These are phyloP conservation scores for Metschnikowia colocasiae DNA, from an alignment of 805 yeast genomes.

Conservation along the genomic window DNA sequence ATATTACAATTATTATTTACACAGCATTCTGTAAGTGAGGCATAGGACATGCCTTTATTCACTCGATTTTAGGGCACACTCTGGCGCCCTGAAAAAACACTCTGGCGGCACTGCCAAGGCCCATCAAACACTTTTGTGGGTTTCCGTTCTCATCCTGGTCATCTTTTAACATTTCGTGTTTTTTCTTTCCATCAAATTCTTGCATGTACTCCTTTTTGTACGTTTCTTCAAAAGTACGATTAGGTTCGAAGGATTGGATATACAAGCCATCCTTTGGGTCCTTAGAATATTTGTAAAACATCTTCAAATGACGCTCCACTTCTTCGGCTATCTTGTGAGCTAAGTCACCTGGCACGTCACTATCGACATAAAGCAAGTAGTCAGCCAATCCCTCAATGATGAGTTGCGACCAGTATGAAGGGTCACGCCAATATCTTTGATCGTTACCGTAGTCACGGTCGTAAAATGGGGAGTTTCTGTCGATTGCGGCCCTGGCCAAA, in stretches of 20 bases:
- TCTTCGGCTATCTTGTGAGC: constrained; percentile 39
- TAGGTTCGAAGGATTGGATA: constrained; percentile 57
- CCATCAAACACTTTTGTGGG: constrained; percentile 54
- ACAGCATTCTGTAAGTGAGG: neutral
- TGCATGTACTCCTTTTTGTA: constrained; percentile 46
- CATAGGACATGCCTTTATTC: neutral
- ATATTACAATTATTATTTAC: neutral
- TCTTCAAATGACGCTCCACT: constrained; percentile 50
- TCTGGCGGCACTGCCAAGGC: constrained; percentile 65
- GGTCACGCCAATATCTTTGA: constrained; percentile 61
- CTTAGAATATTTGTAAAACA: constrained; percentile 53
- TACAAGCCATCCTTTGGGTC: constrained; percentile 60
- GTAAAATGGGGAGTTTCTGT: constrained; percentile 53
- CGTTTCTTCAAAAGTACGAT: constrained; percentile 47
- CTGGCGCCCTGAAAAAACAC: constrained; percentile 67
- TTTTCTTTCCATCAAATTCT: constrained; percentile 54
- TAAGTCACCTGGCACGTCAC: constrained; percentile 35
- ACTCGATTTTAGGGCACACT: constrained; percentile 23
- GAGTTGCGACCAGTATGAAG: constrained; percentile 60
- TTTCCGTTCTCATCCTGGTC: constrained; percentile 43
- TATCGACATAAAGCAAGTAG: constrained; percentile 49
- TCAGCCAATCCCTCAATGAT: constrained; percentile 67
- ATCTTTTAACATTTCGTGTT: constrained; percentile 46
- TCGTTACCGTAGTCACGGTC: constrained; percentile 59
- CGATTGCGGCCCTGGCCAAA: constrained; percentile 57